Evolutionary conservation across 2,329 filamentous ascomycete species (phyloP).

Genomic region (Cylindrodendrum hubeiense): DNA sequence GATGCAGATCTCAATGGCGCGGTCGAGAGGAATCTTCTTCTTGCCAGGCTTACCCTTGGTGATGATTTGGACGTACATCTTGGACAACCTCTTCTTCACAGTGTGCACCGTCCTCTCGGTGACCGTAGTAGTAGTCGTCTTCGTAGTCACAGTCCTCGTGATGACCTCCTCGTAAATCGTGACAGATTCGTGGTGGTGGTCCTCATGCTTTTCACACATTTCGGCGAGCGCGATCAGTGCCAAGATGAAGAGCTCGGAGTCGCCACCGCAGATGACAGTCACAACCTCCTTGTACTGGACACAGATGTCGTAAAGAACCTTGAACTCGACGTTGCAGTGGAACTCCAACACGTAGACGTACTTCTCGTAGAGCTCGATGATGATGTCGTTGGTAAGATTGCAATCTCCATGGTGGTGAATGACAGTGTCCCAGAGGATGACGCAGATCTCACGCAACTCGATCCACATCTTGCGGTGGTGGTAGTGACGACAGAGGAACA

Average conservation of each 20-base stretch:
- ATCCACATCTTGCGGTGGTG: conserved; percentile 58
- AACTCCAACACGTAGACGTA: conserved; percentile 62
- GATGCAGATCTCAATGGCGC: conserved; percentile 49
- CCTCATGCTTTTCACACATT: conserved; percentile 58
- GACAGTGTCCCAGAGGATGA: conserved; percentile 57
- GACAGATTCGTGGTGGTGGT: conserved; percentile 58
- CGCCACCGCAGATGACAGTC: conserved; percentile 50
- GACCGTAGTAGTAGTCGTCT: conserved; percentile 45
- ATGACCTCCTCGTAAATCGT: conserved; percentile 60
- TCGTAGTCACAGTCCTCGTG: conserved; percentile 50
- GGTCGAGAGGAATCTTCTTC: conserved; percentile 48
- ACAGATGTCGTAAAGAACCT: conserved; percentile 56
- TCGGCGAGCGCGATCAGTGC: conserved; percentile 56
- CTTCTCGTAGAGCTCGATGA: conserved; percentile 56
- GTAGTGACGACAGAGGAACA: conserved; percentile 59
- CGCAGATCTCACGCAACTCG: conserved; percentile 59
- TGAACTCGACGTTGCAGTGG: conserved; percentile 56
- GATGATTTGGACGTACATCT: conserved; percentile 56
- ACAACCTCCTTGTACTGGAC: conserved; percentile 62
- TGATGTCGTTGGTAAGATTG: conserved; percentile 55
- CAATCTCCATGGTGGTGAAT: conserved; percentile 51
- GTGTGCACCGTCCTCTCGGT: conserved; percentile 53
- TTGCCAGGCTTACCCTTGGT: conserved; percentile 53
- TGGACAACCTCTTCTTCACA: conserved; percentile 63
- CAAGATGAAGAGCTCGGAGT: conserved; percentile 44